Base-by-base conservation (phyloP, 345 rosid species). In the Diplotaxis tenuifolia region DNA sequence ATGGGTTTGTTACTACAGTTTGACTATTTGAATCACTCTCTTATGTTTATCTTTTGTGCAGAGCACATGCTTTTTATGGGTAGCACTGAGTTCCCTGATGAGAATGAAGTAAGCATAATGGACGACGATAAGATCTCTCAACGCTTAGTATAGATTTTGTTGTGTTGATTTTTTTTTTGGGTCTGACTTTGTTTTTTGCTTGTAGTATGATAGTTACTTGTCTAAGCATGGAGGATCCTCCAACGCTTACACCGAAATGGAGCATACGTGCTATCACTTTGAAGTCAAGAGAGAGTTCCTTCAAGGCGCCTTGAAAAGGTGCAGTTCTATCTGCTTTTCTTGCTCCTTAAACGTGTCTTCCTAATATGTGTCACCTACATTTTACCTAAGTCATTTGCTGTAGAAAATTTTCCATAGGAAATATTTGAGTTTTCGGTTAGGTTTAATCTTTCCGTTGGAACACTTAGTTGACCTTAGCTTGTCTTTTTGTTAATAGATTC, bases 51-150 rank as follows among this genome's bases (percentile, higher is more conserved):
- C 18, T 20, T 28, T 32, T 62, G n/a, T 71, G 74, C 84, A 92
- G 97, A 95, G 68, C 99, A 95, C 86, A 95, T 95, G 99, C 91
- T 95, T n/a, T 95, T 92, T 86, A 92, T 95, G 98, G 98, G 99
- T 65, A 95, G 99, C 78, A 67, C 82, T 11, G 93, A 85, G 54
- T 95, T 89, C 81, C 96, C 97, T 1, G 96, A 95, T 65, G 99
- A 95, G 73, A 95, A 95, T 71, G 99, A 95, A 96, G 99, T 95
- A 29, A 71, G 86, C 79, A 61, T n/a, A 60, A 12, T 58, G 75
- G 61, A 71, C 31, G 16, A 20, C 36, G 57, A 16, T 38, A 8
- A 3, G 1, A 40, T 56, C 66, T 42, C 65, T 73, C 9, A 9
- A 73, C 10, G 27, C 9, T 45, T 21, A 57, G 10, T 45, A 5